Conservation (phyloP, 768 basidiomycete genomes). For the Pulveroboletus ravenelii region DNA sequence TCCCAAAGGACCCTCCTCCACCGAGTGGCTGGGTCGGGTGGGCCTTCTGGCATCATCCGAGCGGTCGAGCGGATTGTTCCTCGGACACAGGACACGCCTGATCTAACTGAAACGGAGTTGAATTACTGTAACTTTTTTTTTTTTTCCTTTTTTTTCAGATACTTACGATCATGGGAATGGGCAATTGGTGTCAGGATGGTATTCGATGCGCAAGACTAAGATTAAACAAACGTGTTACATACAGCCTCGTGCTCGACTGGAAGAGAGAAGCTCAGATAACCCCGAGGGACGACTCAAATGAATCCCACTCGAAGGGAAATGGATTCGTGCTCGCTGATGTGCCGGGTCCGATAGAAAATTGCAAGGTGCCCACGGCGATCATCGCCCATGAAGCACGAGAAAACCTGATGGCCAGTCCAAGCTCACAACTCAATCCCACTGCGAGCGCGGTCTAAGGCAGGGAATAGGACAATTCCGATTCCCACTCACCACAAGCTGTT, state of each 20-base stretch:
- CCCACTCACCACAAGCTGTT: conserved; percentile 41
- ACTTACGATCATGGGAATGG: conserved; percentile 23
- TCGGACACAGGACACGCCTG: conserved; percentile 4
- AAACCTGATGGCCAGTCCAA: conserved; percentile 31
- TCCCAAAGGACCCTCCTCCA: conserved; percentile 85
- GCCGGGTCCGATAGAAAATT: conserved; percentile 32
- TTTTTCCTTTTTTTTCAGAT: too few species aligned
- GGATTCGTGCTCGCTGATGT: conserved; percentile 20
- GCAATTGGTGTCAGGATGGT: too few species aligned
- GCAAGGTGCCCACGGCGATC: conserved; percentile 29
- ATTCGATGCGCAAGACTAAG: conserved; percentile 5
- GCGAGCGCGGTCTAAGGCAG: conserved; percentile 5
- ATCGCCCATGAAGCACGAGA: conserved; percentile 30
- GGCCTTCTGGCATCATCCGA: too few species aligned
- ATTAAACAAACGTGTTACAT: conserved; percentile 32
- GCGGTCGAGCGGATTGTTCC: background rate
- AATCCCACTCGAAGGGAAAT: conserved; percentile 20
- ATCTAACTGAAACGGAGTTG: too few species aligned
- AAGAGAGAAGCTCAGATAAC: conserved; percentile 23
- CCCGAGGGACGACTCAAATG: conserved; percentile 30
- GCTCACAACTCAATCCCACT: conserved; percentile 51
- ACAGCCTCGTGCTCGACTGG: conserved; percentile 25
- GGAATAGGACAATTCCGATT: conserved; percentile 12
- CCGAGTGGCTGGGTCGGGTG: too few species aligned
- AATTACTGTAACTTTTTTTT: too few species aligned